Percentiles rank a stretch among this genome's conserved stretches.
Conservation (phyloP, 352 stramenopile genomes). For the Pythium oligandrum region DNA sequence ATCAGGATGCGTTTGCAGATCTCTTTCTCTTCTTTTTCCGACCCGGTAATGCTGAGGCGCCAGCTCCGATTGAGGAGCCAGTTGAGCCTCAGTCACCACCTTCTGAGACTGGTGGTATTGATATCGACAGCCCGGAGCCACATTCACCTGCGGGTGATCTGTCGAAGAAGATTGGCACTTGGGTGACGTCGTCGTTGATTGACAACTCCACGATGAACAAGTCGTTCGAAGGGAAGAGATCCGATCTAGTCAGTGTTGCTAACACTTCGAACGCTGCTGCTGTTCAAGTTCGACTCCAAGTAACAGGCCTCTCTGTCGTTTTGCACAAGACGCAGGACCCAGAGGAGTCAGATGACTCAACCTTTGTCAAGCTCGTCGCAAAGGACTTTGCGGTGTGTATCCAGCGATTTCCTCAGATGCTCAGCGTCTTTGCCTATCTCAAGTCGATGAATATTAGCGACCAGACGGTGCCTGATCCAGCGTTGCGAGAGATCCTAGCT, state of each 20-base stretch:
- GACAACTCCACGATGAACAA: slow-evolving; percentile 11
- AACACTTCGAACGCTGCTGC: slow-evolving; percentile 18
- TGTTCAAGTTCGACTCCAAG: slow-evolving; percentile 73
- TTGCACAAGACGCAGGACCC: slow-evolving; percentile 51
- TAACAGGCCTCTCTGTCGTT: slow-evolving; percentile 61
- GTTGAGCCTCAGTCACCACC: too few relatives aligned
- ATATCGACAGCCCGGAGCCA: too few relatives aligned
- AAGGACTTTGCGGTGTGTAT: slow-evolving; percentile 70
- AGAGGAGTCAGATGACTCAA: slow-evolving; percentile 13
- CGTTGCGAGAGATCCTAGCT: slow-evolving; percentile 63
- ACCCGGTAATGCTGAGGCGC: too few relatives aligned
- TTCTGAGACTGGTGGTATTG: too few relatives aligned
- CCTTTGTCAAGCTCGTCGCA: slow-evolving; percentile 57
- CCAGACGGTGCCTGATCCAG: slow-evolving; percentile 47
- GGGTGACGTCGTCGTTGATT: slow-evolving; percentile 18
- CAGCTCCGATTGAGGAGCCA: too few relatives aligned
- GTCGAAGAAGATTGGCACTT: slow-evolving; percentile 16
- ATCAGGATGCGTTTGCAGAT: slow-evolving; percentile 71
- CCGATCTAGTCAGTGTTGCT: slow-evolving; percentile 21
- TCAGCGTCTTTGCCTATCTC: slow-evolving; percentile 70
- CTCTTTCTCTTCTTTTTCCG: slow-evolving; percentile 77
- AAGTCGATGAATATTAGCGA: slow-evolving; percentile 72
- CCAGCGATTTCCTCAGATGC: slow-evolving; percentile 62
- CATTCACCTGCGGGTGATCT: too few relatives aligned
- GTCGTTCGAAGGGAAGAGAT: slow-evolving; percentile 9